These are phyloP conservation scores for Chiua virens DNA, from an alignment of 768 basidiomycete genomes.

Conservation along the genomic window DNA sequence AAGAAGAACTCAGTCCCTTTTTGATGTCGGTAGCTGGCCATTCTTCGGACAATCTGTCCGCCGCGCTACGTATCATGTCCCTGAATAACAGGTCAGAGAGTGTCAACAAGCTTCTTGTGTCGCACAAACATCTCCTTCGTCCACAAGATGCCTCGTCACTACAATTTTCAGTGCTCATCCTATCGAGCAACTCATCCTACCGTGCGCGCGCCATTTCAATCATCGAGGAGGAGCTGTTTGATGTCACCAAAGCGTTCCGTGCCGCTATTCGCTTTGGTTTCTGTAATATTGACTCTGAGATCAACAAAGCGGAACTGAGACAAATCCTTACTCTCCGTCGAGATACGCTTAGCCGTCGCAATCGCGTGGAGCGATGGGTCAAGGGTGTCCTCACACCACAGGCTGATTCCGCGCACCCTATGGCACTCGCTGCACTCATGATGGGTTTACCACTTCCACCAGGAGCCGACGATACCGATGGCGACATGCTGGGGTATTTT, in stretches of 20 bases:
- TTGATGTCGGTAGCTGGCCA: slow-evolving; percentile 43
- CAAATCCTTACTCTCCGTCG: slow-evolving; percentile 46
- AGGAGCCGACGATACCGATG: slow-evolving; percentile 35
- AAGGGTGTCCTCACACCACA: slow-evolving; percentile 45
- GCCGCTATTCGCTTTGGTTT: slow-evolving; percentile 47
- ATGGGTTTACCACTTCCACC: slow-evolving; percentile 49
- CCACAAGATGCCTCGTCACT: slow-evolving; percentile 51
- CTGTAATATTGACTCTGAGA: slow-evolving; percentile 43
- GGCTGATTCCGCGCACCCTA: slow-evolving; percentile 41
- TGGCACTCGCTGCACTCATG: slow-evolving; percentile 68
- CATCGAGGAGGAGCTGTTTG: slow-evolving; percentile 52
- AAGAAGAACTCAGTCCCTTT: slow-evolving; percentile 35
- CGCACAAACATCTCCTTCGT: slow-evolving; percentile 56
- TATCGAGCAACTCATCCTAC: slow-evolving; percentile 32
- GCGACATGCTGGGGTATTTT: slow-evolving; percentile 50
- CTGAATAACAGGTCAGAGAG: slow-evolving; percentile 33
- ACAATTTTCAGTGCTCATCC: slow-evolving; percentile 43
- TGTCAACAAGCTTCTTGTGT: slow-evolving; percentile 44
- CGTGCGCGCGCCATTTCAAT: slow-evolving; percentile 39
- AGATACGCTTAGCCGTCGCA: slow-evolving; percentile 40
- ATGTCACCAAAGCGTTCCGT: slow-evolving; percentile 43
- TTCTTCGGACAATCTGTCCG: slow-evolving; percentile 52
- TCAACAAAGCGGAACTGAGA: slow-evolving; percentile 40
- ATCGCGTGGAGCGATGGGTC: slow-evolving; percentile 53
- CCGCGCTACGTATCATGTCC: slow-evolving; percentile 54